Base-by-base conservation (phyloP, 1,284 basidiomycete genomes). In the Cutaneotrichosporon spelunceum region DNA sequence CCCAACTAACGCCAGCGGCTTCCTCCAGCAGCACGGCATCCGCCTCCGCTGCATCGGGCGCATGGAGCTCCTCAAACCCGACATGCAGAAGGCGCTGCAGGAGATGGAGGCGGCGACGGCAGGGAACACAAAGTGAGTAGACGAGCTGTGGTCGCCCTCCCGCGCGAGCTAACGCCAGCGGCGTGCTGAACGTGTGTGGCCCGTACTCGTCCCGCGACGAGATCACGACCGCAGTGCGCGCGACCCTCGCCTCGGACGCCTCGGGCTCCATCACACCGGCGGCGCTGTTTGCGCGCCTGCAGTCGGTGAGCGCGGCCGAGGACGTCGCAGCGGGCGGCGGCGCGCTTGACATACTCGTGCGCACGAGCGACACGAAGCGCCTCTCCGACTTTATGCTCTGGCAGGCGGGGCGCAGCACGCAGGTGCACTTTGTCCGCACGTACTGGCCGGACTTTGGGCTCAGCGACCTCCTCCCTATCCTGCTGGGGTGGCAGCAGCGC, bases 361-460 rank as follows among this genome's bases (percentile, higher is more conserved):
- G 96, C 53, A 98, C 95, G 0, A 93, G 91, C 53, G 92, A 93
- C 21, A 96, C 96, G 1, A 88, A 87, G 55, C 84, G 95, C 2
- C 78, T 99, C 23, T 93, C 91, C 73, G 93, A 97, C 74, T 99
- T 88, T 73, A 80, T 98, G 76, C 85, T 95, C 26, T 98, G 93
- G 94, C 44, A 57, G 44, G 59, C 59, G 14, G 39, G 52, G 66
- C 87, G 92, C 68, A 78, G 88, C 67, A 91, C 92, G 0, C 91
- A 94, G 68, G 81, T 99, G n/a, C 91, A 98, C 74, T 95, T 97
- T 77, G 85, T 88, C n/a, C 80, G 87, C 34, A 86, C 86, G 0
- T 95, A 89, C 75, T 99, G 96, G 96, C 96, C 96, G 0, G 88
- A 94, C 61, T 97, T 98, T 74, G 91, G 93, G 2, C 75, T 98